These are phyloP conservation scores for Tuber borchii DNA, from an alignment of 495 filamentous ascomycete genomes.

Conservation along the genomic window DNA sequence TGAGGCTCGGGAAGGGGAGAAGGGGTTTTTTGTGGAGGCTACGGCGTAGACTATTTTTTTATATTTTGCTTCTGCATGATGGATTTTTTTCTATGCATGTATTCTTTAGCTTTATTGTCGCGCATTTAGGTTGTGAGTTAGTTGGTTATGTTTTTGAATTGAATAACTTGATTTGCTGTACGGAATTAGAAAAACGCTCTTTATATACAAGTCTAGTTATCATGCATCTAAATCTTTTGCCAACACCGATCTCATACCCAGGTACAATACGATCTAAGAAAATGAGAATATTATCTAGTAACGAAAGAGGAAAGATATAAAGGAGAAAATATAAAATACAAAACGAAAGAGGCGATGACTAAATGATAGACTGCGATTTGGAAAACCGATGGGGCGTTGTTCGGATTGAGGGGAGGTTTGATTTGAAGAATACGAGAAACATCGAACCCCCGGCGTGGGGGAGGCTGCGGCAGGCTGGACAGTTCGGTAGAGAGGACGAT, in stretches of 20 bases:
- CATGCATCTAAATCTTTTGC: too few relatives aligned
- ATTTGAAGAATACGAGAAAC: too few relatives aligned
- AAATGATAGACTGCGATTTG: background rate
- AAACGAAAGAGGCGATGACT: background rate
- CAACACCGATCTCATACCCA: too few relatives aligned
- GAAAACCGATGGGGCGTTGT: background rate
- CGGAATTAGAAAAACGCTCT: too few relatives aligned
- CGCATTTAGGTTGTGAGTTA: background rate
- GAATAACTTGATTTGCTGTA: background rate
- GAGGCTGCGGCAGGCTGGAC: too few relatives aligned
- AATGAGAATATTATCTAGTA: too few relatives aligned
- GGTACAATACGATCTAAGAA: too few relatives aligned
- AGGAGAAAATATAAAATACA: background rate
- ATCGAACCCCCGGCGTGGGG: too few relatives aligned
- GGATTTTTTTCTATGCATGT: background rate
- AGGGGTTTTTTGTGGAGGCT: constrained; percentile 70
- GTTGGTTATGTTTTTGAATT: background rate
- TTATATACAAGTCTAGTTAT: too few relatives aligned
- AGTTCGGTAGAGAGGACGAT: too few relatives aligned
- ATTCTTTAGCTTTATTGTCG: too few relatives aligned
- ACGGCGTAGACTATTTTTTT: constrained; percentile 1
- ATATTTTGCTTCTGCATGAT: background rate
- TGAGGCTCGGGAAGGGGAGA: constrained; percentile 63
- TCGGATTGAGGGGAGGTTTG: too few relatives aligned
- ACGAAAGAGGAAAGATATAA: background rate